Base-by-base conservation (phyloP, 2,329 filamentous ascomycete genomes). In the Hymenoscyphus fructigenus region DNA sequence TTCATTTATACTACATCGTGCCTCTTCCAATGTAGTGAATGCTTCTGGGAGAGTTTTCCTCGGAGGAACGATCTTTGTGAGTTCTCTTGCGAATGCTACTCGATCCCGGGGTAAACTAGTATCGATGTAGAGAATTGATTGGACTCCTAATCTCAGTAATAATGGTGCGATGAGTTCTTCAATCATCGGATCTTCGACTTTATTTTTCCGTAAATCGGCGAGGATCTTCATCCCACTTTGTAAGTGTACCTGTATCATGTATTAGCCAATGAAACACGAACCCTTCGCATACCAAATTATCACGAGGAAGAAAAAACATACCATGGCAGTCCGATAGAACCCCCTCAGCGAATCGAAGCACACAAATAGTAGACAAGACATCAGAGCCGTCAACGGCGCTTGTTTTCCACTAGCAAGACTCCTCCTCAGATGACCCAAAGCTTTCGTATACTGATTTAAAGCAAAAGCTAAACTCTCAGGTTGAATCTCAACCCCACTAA, bases 281-380 rank as follows among this genome's bases (percentile, higher is more conserved):
- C 2, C 9, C 29, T 5, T 32, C 29, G 3, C 1, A 32, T 32
- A 5, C 29, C 29, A 32, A 9, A 36, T 12, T 9, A 10, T 12
- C 10, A 10, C n/a, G 7, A 12, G 10, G 2, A 50, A 2, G 5
- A 50, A 10, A 2, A 23, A 10, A 50, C 44, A 23, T 50, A 50
- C 60, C 61, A 74, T 69, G 5, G 74, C 73, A 6, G 69, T 70
- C 15, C 67, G 67, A 26, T 70, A 72, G 38, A 72, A 63, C 1
- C 72, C 73, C n/a, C 71, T 60, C 38, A 75, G 57, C 23, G 68
- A 72, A 59, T 75, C 73, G 20, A 75, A 75, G 47, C 69, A 71
- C 10, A 73, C 69, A 57, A 75, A 75, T 7, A 75, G 64, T 20
- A 73, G 65, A 58, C 72, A 75, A 3, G 68, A 71, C 72, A 75